phyloP scores from a whole-genome alignment of 2,329 filamentous ascomycete genomes.

The Botrytis sinoallii region DNA sequence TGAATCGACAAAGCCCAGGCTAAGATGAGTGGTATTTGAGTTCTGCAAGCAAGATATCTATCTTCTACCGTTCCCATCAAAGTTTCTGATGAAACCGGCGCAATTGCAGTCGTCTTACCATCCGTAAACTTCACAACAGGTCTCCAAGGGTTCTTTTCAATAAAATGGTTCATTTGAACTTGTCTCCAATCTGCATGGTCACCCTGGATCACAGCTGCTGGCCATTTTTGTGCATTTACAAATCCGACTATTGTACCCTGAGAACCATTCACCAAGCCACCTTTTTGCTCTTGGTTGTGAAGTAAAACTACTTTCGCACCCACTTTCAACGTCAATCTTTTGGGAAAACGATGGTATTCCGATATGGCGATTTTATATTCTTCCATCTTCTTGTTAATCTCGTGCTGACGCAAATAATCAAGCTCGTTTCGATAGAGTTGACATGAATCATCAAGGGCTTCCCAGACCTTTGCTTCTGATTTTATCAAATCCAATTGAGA shows the following conservation, averaged over 20 bases:
- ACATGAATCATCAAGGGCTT: constrained; percentile 21
- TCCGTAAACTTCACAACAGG: constrained; percentile 30
- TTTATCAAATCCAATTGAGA: constrained; percentile 21
- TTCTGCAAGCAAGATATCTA: constrained; percentile 29
- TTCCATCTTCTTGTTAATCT: constrained; percentile 18
- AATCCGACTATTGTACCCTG: constrained; percentile 33
- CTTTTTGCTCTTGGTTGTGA: constrained; percentile 23
- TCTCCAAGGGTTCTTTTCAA: not conserved
- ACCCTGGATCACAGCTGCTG: not conserved
- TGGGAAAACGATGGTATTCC: constrained; percentile 26
- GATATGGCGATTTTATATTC: constrained; percentile 23
- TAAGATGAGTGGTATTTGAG: constrained; percentile 72
- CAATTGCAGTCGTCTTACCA: constrained; percentile 20
- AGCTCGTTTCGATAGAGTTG: constrained; percentile 2
- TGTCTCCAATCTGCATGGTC: constrained; percentile 2
- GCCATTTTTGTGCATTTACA: constrained; percentile 18
- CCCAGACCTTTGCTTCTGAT: constrained; percentile 22
- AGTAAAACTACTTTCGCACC: constrained; percentile 35
- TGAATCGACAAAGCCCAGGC: constrained; percentile 97
- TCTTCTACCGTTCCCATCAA: constrained; percentile 18
- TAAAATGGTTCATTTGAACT: constrained; percentile 4
- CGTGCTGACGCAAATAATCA: constrained; percentile 2
- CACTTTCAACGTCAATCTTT: constrained; percentile 26
- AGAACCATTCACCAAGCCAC: constrained; percentile 34
- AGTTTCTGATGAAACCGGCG: constrained; percentile 18